Evolutionary conservation across 768 basidiomycete genomes (phyloP), one percentile per base, ranked within the genome.

Genomic region (Tylopilus intermedius): DNA sequence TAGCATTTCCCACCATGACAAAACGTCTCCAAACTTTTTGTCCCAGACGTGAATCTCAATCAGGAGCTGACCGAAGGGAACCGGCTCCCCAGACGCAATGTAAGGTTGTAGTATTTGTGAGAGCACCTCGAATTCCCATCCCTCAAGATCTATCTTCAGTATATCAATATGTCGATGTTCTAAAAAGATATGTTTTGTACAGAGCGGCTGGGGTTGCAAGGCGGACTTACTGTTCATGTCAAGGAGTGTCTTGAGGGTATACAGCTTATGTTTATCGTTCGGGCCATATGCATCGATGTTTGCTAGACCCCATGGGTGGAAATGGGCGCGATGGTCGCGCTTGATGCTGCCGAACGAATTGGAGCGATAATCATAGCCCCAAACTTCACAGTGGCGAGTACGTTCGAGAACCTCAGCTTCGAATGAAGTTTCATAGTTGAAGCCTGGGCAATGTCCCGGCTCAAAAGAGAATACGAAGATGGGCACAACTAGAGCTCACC

Each of bases 361-460:
- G 53, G 68, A 58, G 32, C 64, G 70, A 55, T 70, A 79, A 60
- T 84, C 84, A 51, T 83, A 86, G 2, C 81, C 81, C 74, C 76
- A 86, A 5, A 86, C 73, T 62, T 81, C 64, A 58, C 84, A 84
- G 43, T 65, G 52, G n/a, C 64, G 64, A 30, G 73, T 72, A 14
- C 70, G 71, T 27, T 75, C 73, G 13, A 86, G 71, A 43, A 85
- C 61, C 32, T 76, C 79, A 4, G 79, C 76, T 58, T 86, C 84
- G 56, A 84, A 86, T 5, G 82, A 81, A 4, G 82, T 80, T 49
- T 84, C 83, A 44, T 77, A 72, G 67, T 79, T 80, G 66, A 83
- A 77, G 35, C 74, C 73, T 74, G 38, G 47, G 37, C 44, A 8
- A 47, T 9, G 24, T 18, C 46, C 15, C 29, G 9, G 41, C 29